These are phyloP conservation scores for Schwanniomyces etchellsii DNA, from an alignment of 1,139 yeast genomes.

Conservation along the genomic window DNA sequence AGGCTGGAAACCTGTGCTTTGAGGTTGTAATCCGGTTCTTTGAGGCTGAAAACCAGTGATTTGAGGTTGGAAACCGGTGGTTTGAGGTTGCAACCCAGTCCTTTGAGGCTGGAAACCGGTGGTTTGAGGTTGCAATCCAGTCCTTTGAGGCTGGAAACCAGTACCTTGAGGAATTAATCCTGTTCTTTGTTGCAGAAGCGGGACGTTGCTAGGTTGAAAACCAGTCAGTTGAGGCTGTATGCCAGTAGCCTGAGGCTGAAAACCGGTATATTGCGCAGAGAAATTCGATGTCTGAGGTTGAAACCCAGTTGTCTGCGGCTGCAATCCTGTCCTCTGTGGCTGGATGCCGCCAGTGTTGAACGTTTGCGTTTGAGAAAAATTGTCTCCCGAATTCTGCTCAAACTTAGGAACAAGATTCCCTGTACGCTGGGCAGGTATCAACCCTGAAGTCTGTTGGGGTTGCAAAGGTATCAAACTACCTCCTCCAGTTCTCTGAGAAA, in stretches of 20 bases:
- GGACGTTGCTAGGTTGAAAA: conserved; percentile 24
- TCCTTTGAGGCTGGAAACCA: conserved; percentile 30
- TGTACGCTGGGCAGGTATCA: conserved; percentile 40
- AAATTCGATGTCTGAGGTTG: conserved; percentile 26
- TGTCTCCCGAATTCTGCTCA: too few relatives aligned
- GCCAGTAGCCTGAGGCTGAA: conserved; percentile 28
- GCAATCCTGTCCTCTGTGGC: conserved; percentile 33
- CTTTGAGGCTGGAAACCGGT: conserved; percentile 18
- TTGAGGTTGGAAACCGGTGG: conserved; percentile 38
- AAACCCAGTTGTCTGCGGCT: conserved; percentile 28
- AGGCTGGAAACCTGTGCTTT: conserved; percentile 17
- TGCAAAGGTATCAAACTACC: conserved; percentile 41
- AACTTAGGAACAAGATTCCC: conserved; percentile 5
- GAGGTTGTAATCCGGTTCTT: conserved; percentile 19
- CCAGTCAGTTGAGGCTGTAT: conserved; percentile 30
- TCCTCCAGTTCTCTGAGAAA: conserved; percentile 39
- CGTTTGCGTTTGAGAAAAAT: too few relatives aligned
- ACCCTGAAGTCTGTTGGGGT: conserved; percentile 45
- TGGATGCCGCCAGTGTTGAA: conserved; percentile 13
- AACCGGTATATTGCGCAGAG: conserved; percentile 23
- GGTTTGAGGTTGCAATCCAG: conserved; percentile 15
- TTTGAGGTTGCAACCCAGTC: conserved; percentile 18
- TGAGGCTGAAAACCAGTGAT: conserved; percentile 30
- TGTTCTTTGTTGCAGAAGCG: conserved; percentile 31
- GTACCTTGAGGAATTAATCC: conserved; percentile 33